These are phyloP conservation scores for Phaeoacremonium minimum DNA, from an alignment of 2,329 filamentous ascomycete species.

Conservation along the genomic window DNA sequence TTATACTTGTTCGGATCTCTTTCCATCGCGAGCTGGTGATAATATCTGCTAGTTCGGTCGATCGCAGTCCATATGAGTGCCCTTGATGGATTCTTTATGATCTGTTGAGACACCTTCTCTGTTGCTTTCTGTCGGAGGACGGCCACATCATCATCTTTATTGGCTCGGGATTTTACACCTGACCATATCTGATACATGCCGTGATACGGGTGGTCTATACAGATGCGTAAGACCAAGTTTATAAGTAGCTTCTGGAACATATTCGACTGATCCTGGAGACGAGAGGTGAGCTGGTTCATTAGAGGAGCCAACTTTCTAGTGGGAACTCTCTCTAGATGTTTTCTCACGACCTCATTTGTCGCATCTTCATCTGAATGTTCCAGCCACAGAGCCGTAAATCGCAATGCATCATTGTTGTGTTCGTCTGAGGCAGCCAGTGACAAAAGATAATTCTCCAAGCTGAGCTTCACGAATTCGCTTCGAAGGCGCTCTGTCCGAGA, in stretches of 20 bases:
- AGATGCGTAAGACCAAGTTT: conserved; percentile 75
- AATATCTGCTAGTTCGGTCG: conserved; percentile 66
- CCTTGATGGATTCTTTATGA: conserved; percentile 49
- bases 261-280: conserved; percentile 66
- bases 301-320: conserved; percentile 88
- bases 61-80: conserved; percentile 64
- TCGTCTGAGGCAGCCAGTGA: conserved; percentile 81
- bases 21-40: conserved; percentile 61
- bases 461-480: conserved; percentile 79
- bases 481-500: conserved; percentile 72
- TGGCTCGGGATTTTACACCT: conserved; percentile 64
- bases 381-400: conserved; percentile 92
- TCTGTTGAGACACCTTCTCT: conserved; percentile 57
- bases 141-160: conserved; percentile 69
- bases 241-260: conserved; percentile 75
- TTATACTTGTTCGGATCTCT: conserved; percentile 64
- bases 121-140: conserved; percentile 72
- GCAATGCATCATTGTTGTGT: conserved; percentile 82
- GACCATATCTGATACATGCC: conserved; percentile 97
- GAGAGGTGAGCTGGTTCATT: conserved; percentile 96
- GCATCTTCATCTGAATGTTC: conserved; percentile 73
- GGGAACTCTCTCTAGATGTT: conserved; percentile 68
- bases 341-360: conserved; percentile 73
- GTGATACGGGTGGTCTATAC: conserved; percentile 89
- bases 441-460: conserved; percentile 88